These are phyloP conservation scores for Geotrichum histeridarum DNA, from an alignment of 1,139 yeast species.

Conservation along the genomic window DNA sequence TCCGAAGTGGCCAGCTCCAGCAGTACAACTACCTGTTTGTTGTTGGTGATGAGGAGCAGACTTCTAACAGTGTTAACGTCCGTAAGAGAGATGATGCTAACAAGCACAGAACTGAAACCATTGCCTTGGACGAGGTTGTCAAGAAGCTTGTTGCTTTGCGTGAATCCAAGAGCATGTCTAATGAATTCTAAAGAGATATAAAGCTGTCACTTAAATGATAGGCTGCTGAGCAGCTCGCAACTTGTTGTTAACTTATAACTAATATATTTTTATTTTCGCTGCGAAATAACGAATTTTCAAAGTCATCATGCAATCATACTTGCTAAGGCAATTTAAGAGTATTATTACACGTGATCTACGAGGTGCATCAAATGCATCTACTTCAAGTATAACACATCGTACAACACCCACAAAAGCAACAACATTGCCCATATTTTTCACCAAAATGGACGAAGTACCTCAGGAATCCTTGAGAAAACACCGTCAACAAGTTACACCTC, in stretches of 20 bases:
- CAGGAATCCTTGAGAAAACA: too few species aligned
- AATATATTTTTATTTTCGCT: too few species aligned
- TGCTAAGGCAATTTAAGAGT: too few species aligned
- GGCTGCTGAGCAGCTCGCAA: not conserved
- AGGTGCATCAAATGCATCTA: too few species aligned
- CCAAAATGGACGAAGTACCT: too few species aligned
- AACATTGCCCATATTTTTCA: too few species aligned
- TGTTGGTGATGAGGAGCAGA: conserved; percentile 92
- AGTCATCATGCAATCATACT: too few species aligned
- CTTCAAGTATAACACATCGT: too few species aligned
- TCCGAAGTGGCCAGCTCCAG: conserved; percentile 88
- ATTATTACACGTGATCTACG: too few species aligned
- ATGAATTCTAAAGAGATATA: conserved; percentile 16
- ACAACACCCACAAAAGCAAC: too few species aligned
- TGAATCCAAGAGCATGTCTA: conserved; percentile 19
- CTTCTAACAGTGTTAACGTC: conserved; percentile 71
- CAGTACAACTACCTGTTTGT: conserved; percentile 91
- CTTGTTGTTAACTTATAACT: not conserved
- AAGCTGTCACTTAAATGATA: not conserved
- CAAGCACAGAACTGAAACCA: conserved; percentile 79
- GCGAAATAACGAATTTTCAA: too few species aligned
- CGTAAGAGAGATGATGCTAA: conserved; percentile 89
- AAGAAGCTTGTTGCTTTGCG: conserved; percentile 54
- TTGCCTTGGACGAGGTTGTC: conserved; percentile 64
- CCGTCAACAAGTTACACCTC: too few species aligned